Percentiles rank a stretch among this genome's conserved stretches.
Evolutionary conservation across 352 stramenopile genomes (phyloP).

Genomic region (Hyaloperonospora arabidopsidis): DNA sequence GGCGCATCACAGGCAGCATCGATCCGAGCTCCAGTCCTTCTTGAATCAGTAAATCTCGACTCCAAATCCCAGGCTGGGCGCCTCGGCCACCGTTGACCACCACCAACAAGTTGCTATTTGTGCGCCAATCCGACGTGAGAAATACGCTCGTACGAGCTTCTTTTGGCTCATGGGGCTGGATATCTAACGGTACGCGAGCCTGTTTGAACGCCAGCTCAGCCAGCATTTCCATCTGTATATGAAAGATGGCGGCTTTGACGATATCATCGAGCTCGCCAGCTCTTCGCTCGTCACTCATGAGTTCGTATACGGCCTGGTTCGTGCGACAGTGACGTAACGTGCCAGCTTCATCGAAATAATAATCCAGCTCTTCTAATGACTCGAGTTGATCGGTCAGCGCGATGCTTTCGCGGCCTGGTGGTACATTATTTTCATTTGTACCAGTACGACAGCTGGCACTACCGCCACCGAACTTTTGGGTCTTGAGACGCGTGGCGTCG

Average conservation of each 20-base stretch:
- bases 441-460: constrained; percentile 19
- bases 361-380: constrained; percentile 68
- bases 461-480: constrained; percentile 36
- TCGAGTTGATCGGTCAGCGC: constrained; percentile 56
- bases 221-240: constrained; percentile 82
- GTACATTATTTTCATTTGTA: constrained; percentile 4
- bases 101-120: constrained; percentile 50
- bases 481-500: constrained; percentile 40
- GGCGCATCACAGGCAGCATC: constrained; percentile 63
- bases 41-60: constrained; percentile 63
- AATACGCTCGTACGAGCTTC: constrained; percentile 65
- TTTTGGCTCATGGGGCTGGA: constrained; percentile 48
- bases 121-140: constrained; percentile 58
- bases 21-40: constrained; percentile 68
- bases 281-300: constrained; percentile 67
- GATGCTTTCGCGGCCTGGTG: constrained; percentile 28
- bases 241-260: constrained; percentile 76
- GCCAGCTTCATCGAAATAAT: constrained; percentile 66
- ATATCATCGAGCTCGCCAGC: constrained; percentile 69
- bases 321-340: constrained; percentile 64
- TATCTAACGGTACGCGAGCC: constrained; percentile 55
- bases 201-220: constrained; percentile 70
- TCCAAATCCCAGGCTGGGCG: constrained; percentile 72
- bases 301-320: constrained; percentile 63
- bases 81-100: constrained; percentile 64